A percentile compares a stretch with the other conserved stretches of the same genome.
Conservation (phyloP, 495 filamentous ascomycete species). For the Trichoderma asperelloides region DNA sequence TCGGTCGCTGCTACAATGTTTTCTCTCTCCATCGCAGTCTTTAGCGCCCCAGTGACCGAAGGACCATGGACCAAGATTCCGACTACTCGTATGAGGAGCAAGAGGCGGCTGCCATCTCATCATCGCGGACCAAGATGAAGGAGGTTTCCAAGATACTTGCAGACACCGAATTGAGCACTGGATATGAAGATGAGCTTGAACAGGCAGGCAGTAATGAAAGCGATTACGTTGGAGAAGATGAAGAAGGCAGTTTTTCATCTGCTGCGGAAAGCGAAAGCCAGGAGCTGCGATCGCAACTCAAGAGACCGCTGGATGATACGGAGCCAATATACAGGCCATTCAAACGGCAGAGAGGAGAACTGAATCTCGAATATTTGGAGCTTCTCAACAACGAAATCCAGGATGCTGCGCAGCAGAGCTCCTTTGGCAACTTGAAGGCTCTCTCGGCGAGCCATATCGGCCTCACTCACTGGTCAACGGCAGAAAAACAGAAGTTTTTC, state of each 20-base stretch:
- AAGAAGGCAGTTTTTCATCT: slow-evolving; percentile 2
- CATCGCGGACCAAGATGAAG: not conserved
- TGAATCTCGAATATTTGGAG: slow-evolving; percentile 47
- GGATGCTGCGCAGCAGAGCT: slow-evolving; percentile 25
- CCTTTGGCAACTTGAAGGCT: slow-evolving; percentile 16
- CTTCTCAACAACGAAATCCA: slow-evolving; percentile 49
- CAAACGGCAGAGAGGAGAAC: slow-evolving; percentile 26
- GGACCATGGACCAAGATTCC: slow-evolving; percentile 12
- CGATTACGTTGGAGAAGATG: slow-evolving; percentile 8
- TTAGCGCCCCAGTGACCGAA: not conserved
- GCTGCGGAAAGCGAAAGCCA: slow-evolving; percentile 1
- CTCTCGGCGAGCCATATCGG: slow-evolving; percentile 48
- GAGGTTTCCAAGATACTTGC: not conserved
- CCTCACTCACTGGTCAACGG: slow-evolving; percentile 53
- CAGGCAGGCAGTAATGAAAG: not conserved
- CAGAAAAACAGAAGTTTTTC: slow-evolving; percentile 67
- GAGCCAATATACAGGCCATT: slow-evolving; percentile 14
- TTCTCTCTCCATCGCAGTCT: not conserved
- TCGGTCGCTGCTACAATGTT: not conserved
- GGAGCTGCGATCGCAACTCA: not conserved
- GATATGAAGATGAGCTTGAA: not conserved
- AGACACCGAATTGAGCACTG: not conserved
- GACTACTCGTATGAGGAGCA: slow-evolving; percentile 4
- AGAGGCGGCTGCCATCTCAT: not conserved
- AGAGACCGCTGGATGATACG: not conserved